Evolutionary conservation across 2,329 filamentous ascomycete genomes (phyloP).

Genomic region (Colletotrichum sidae): DNA sequence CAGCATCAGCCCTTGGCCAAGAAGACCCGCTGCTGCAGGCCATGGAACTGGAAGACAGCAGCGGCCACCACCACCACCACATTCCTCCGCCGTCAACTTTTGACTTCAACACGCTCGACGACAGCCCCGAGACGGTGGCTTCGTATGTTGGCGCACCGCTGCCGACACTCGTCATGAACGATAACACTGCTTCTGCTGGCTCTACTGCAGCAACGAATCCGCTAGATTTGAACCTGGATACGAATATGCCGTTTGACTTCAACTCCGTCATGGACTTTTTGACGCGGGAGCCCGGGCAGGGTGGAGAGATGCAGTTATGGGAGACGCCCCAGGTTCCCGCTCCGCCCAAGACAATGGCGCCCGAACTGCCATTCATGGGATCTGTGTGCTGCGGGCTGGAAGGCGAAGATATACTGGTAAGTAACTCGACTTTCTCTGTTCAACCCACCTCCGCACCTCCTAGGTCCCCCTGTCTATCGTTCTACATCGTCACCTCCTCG

Average conservation of each 20-base stretch:
- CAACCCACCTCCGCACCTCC: background rate
- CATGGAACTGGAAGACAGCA: slow-evolving; percentile 30
- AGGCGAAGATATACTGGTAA: slow-evolving; percentile 14
- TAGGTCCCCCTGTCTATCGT: background rate
- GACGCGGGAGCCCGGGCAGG: slow-evolving; percentile 27
- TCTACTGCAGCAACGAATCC: slow-evolving; percentile 38
- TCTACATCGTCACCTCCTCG: background rate
- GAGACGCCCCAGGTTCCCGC: slow-evolving; percentile 27
- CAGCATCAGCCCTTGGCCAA: background rate
- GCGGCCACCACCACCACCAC: background rate
- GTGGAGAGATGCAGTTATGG: slow-evolving; percentile 34
- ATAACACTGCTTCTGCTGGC: background rate
- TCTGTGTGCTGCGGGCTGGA: slow-evolving; percentile 21
- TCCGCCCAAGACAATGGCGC: slow-evolving; percentile 16
- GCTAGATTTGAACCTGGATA: slow-evolving; percentile 28
- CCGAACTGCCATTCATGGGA: slow-evolving; percentile 4
- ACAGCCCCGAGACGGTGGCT: background rate
- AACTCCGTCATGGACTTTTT: slow-evolving; percentile 37
- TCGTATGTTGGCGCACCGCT: slow-evolving; percentile 14
- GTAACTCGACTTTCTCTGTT: slow-evolving; percentile 2
- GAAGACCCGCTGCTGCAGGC: slow-evolving; percentile 19
- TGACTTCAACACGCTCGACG: slow-evolving; percentile 28
- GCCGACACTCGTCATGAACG: slow-evolving; percentile 16
- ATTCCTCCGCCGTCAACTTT: slow-evolving; percentile 17
- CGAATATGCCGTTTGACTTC: slow-evolving; percentile 47